A percentile compares a stretch with the other conserved stretches of the same genome.
phyloP scores from a whole-genome alignment of 768 basidiomycete species.

The Boletus sensibilis region DNA sequence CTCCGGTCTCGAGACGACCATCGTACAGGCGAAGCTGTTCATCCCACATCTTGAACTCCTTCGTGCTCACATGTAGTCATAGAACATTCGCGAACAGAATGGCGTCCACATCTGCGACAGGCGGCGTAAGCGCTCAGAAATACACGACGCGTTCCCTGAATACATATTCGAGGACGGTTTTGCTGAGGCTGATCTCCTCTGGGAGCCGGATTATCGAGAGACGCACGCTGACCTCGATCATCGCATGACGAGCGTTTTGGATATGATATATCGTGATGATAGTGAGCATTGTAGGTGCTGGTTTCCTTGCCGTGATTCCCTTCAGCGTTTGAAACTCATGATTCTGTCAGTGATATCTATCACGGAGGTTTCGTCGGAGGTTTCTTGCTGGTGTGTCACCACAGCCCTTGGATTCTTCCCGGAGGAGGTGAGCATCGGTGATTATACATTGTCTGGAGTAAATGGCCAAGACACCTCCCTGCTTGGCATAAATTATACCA shows the following conservation, averaged over 20 bases:
- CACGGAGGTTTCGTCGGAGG: too few relatives aligned
- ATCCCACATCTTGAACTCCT: neutral
- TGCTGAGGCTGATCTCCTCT: constrained; percentile 59
- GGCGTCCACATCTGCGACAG: constrained; percentile 72
- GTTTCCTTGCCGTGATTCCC: too few relatives aligned
- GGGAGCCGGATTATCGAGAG: constrained; percentile 32
- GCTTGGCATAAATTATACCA: too few relatives aligned
- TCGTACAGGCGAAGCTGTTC: constrained; percentile 49
- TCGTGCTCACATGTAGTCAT: neutral
- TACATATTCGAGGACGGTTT: constrained; percentile 56
- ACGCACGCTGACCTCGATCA: constrained; percentile 2
- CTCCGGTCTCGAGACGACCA: constrained; percentile 30
- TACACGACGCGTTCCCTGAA: constrained; percentile 36
- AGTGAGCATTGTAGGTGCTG: neutral
- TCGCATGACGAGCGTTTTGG: neutral
- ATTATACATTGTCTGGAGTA: too few relatives aligned
- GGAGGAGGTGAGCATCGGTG: too few relatives aligned
- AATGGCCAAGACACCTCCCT: too few relatives aligned
- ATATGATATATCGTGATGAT: neutral
- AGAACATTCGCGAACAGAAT: constrained; percentile 64
- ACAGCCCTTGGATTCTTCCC: too few relatives aligned
- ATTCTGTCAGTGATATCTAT: too few relatives aligned
- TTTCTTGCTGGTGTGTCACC: too few relatives aligned
- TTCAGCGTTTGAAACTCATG: too few relatives aligned
- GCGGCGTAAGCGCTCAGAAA: constrained; percentile 50